Percentiles rank a stretch among this genome's conserved stretches.
Conservation (phyloP, 164 flowering plant genomes). For the Akebia trifoliata region DNA sequence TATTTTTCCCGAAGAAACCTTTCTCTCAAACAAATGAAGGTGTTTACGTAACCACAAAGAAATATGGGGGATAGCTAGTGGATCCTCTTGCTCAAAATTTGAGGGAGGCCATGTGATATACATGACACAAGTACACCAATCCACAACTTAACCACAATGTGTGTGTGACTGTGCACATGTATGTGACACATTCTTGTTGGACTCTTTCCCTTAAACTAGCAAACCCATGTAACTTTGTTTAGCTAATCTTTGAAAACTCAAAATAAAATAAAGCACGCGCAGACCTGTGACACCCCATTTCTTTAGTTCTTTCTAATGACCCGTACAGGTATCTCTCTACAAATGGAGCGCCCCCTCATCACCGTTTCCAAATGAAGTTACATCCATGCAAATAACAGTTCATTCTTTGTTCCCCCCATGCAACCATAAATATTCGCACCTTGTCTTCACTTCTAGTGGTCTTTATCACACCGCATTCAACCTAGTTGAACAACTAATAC, state of each 20-base stretch:
- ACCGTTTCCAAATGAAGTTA: not conserved
- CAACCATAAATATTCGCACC: not conserved
- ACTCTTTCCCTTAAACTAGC: constrained; percentile 4
- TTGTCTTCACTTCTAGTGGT: constrained; percentile 5
- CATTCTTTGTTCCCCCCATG: too few relatives aligned
- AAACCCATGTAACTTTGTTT: not conserved
- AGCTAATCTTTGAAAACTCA: not conserved
- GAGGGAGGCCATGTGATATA: too few relatives aligned
- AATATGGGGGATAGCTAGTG: too few relatives aligned
- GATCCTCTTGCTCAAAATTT: too few relatives aligned
- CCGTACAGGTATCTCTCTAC: not conserved
- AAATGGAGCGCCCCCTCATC: not conserved
- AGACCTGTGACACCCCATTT: not conserved
- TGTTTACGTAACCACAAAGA: too few relatives aligned
- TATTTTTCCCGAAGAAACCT: too few relatives aligned
- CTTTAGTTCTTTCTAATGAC: not conserved
- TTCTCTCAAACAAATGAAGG: too few relatives aligned
- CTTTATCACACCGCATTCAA: constrained; percentile 15
- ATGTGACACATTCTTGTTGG: too few relatives aligned
- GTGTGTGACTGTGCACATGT: too few relatives aligned
- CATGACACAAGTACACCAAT: too few relatives aligned
- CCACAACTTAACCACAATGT: too few relatives aligned
- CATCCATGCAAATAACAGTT: not conserved
- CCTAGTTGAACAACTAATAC: not conserved
- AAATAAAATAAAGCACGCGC: constrained; percentile 11